phyloP scores from a whole-genome alignment of 768 basidiomycete genomes.

The Lepiota venenata region DNA sequence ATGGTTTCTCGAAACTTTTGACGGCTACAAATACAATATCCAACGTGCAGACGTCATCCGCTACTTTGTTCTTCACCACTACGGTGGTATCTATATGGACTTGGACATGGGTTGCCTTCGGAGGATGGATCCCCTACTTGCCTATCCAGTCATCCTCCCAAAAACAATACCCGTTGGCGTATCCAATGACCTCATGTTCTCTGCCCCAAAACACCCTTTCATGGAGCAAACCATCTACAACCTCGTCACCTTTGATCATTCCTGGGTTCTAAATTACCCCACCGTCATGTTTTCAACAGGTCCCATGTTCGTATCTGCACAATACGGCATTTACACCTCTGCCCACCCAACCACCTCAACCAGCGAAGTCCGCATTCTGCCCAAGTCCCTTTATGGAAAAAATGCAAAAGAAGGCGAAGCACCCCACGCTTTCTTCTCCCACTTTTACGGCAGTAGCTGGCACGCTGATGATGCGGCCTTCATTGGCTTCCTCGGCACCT shows the following conservation, averaged over 20 bases:
- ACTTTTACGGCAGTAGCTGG: slow-evolving; percentile 98
- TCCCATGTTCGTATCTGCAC: slow-evolving; percentile 96
- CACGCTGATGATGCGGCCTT: slow-evolving; percentile 98
- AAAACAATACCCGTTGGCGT: slow-evolving; percentile 97
- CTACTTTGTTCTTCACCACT: slow-evolving; percentile 95
- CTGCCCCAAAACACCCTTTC: slow-evolving; percentile 83
- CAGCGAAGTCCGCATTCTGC: slow-evolving; percentile 82
- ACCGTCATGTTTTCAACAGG: slow-evolving; percentile 99
- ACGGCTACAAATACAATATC: slow-evolving; percentile 87
- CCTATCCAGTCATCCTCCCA: slow-evolving; percentile 86
- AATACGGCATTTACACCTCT: slow-evolving; percentile 84
- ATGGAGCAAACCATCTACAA: slow-evolving; percentile 92
- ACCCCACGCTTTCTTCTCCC: slow-evolving; percentile 92
- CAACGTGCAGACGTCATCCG: slow-evolving; percentile 97
- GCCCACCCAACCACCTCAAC: slow-evolving; percentile 64
- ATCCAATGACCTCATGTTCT: slow-evolving; percentile 95
- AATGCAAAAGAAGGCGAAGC: slow-evolving; percentile 82
- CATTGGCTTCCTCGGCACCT: slow-evolving; percentile 85
- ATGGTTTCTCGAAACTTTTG: slow-evolving; percentile 93
- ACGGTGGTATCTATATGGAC: slow-evolving; percentile 95
- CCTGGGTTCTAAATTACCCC: slow-evolving; percentile 95
- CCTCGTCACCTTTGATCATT: slow-evolving; percentile 87
- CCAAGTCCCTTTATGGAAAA: slow-evolving; percentile 98
- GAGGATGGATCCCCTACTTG: slow-evolving; percentile 80
- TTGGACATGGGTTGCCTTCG: slow-evolving; percentile 93